Evolutionary conservation across 2,329 filamentous ascomycete species (phyloP).

Genomic region (Stachybotrys chartarum): DNA sequence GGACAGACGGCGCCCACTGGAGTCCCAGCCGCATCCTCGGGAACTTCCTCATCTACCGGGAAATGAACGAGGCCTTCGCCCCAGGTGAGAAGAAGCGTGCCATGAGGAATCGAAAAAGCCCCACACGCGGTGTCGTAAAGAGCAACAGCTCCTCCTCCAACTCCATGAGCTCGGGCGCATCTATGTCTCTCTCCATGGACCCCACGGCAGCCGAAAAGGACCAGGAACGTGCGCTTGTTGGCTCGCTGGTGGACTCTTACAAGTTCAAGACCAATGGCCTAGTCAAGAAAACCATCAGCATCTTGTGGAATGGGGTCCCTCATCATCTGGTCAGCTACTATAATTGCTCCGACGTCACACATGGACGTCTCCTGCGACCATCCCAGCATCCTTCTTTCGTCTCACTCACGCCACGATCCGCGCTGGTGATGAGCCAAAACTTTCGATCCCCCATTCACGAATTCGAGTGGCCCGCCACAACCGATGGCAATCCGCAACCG

Average conservation of each 20-base stretch:
- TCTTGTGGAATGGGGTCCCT: conserved; percentile 64
- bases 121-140: conserved; percentile 28
- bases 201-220: conserved; percentile 16
- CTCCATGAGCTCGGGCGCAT: background rate
- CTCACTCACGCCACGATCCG: conserved; percentile 45
- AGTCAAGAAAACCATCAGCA: conserved; percentile 88
- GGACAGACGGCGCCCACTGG: conserved; percentile 90
- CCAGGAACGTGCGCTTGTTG: conserved; percentile 48
- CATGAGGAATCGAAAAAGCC: conserved; percentile 57
- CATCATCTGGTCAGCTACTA: conserved; percentile 92
- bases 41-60: conserved; percentile 80
- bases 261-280: conserved; percentile 76
- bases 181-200: conserved; percentile 6
- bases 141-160: conserved; percentile 16
- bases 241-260: conserved; percentile 84
- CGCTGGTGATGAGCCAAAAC: conserved; percentile 55
- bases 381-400: conserved; percentile 31
- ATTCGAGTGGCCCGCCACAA: conserved; percentile 28
- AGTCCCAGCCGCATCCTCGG: conserved; percentile 80
- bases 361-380: conserved; percentile 51
- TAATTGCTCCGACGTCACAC: conserved; percentile 69
- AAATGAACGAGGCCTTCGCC: conserved; percentile 70
- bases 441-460: conserved; percentile 62
- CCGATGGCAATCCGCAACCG: background rate
- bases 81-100: conserved; percentile 82